Evolutionary conservation across 2,329 filamentous ascomycete species (phyloP).

Genomic region (Colletotrichum sp.): DNA sequence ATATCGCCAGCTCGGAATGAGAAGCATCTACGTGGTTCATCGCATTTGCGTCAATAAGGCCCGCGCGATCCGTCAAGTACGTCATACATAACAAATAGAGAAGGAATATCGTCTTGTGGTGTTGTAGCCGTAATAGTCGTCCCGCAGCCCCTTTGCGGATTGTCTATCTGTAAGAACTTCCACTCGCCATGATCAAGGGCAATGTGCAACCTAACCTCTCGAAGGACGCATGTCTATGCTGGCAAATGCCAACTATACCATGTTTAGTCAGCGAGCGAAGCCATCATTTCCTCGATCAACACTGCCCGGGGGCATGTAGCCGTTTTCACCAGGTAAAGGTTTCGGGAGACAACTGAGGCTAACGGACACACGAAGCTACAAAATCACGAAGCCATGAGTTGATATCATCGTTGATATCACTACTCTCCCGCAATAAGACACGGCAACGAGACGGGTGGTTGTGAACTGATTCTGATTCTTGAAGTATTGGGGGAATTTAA

Average conservation of each 20-base stretch:
- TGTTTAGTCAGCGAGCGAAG: neutral
- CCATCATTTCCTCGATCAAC: neutral
- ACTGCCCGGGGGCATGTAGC: neutral
- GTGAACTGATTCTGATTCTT: slow-evolving; percentile 14
- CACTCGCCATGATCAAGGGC: neutral
- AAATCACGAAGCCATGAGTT: neutral
- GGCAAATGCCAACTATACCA: neutral
- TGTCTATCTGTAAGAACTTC: neutral
- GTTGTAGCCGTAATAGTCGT: neutral
- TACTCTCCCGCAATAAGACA: neutral
- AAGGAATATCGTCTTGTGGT: neutral
- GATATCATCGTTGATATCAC: neutral
- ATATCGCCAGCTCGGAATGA: neutral
- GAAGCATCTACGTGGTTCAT: neutral
- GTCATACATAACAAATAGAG: too few species aligned
- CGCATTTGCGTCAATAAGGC: neutral
- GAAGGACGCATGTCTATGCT: neutral
- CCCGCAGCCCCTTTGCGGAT: neutral
- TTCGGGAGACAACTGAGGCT: neutral
- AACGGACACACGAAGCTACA: neutral
- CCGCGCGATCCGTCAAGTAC: neutral
- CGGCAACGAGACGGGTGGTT: neutral
- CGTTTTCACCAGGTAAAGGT: neutral
- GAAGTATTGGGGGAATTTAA: slow-evolving; percentile 4
- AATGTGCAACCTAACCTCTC: neutral